Evolutionary conservation across 1,284 basidiomycete species (phyloP).

Genomic region (Malassezia brasiliensis): DNA sequence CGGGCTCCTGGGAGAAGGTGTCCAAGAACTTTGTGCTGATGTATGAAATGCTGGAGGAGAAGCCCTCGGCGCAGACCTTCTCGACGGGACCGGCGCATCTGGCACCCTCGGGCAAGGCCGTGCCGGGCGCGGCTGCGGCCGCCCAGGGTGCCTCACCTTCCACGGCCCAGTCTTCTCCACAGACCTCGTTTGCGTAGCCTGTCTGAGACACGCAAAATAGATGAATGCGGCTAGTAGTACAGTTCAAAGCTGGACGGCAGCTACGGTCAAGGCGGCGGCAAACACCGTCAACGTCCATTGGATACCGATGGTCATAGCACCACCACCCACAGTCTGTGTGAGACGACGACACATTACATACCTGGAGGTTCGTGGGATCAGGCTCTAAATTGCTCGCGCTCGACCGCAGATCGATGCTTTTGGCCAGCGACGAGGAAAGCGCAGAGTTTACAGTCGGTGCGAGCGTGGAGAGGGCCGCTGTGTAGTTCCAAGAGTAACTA

Average conservation of each 20-base stretch:
- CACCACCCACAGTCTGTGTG: neutral
- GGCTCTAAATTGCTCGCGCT: slow-evolving; percentile 10
- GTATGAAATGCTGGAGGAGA: slow-evolving; percentile 78
- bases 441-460: slow-evolving; percentile 1
- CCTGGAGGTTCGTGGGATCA: slow-evolving; percentile 4
- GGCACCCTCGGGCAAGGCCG: neutral
- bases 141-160: neutral
- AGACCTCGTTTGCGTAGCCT: slow-evolving; percentile 13
- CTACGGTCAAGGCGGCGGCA: neutral
- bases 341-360: neutral
- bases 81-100: slow-evolving; percentile 5
- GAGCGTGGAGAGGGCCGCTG: slow-evolving; percentile 6
- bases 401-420: neutral
- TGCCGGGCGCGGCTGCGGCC: neutral
- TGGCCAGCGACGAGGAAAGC: slow-evolving; percentile 2
- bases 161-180: slow-evolving; percentile 7
- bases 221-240: neutral
- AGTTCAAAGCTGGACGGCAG: neutral
- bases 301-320: neutral
- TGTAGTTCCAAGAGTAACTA: slow-evolving; percentile 14
- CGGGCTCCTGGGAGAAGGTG: slow-evolving; percentile 72
- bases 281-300: neutral
- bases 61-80: slow-evolving; percentile 48
- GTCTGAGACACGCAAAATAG: neutral
- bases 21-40: slow-evolving; percentile 66